Conservation (phyloP, 352 stramenopile genomes). For the Phytopythium ostracodes region DNA sequence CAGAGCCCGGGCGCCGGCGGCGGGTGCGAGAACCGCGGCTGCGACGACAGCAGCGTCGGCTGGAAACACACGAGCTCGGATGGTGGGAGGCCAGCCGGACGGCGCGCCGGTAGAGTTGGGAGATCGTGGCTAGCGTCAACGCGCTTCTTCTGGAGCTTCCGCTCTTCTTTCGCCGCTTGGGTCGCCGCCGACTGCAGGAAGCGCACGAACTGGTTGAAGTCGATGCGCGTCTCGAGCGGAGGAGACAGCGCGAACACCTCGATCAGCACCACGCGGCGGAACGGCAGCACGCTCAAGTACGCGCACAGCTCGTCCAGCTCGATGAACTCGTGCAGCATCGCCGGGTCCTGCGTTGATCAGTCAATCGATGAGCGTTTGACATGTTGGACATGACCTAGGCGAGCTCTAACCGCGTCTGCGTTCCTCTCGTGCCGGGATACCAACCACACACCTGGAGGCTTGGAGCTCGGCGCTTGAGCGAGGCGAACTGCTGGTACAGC, state of each 20-base stretch:
- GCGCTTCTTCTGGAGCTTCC: conserved; percentile 13
- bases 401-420: not conserved
- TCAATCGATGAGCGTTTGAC: not conserved
- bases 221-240: conserved; percentile 25
- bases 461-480: conserved; percentile 18
- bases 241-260: conserved; percentile 44
- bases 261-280: conserved; percentile 48
- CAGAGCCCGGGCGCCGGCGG: conserved; percentile 66
- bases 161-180: conserved; percentile 43
- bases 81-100: conserved; percentile 4
- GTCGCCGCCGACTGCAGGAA: conserved; percentile 63
- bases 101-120: conserved; percentile 15
- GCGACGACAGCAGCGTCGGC: conserved; percentile 29
- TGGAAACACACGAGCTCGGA: conserved; percentile 43
- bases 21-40: conserved; percentile 29
- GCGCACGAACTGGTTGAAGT: conserved; percentile 57
- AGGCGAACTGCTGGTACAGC: conserved; percentile 64
- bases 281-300: conserved; percentile 68
- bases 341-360: not conserved
- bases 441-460: conserved; percentile 5
- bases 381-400: not conserved
- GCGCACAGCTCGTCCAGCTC: conserved; percentile 57
- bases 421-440: no score
- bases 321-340: conserved; percentile 26
- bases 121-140: conserved; percentile 6